These are phyloP conservation scores for Blastomyces emzantsi DNA, from an alignment of 2,329 filamentous ascomycete species.

Conservation along the genomic window DNA sequence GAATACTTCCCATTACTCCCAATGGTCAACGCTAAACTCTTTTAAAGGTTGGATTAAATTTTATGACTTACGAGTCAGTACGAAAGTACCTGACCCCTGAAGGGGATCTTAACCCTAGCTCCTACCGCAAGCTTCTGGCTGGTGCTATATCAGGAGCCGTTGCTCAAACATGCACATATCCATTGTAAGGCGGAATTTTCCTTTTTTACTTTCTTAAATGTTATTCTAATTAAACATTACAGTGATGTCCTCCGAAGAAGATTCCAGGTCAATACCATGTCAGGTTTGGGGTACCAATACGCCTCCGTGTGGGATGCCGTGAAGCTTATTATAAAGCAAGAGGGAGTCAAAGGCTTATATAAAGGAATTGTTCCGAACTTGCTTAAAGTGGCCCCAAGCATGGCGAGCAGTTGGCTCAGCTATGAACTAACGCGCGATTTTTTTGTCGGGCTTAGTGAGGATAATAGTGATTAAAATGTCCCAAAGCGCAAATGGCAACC, in stretches of 20 bases:
- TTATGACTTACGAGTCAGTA: slow-evolving; percentile 94
- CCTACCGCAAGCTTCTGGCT: slow-evolving; percentile 72
- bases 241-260: slow-evolving; percentile 86
- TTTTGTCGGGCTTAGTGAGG: slow-evolving; percentile 50
- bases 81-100: slow-evolving; percentile 77
- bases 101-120: slow-evolving; percentile 72
- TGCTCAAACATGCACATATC: slow-evolving; percentile 96
- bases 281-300: slow-evolving; percentile 94
- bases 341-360: slow-evolving; percentile 79
- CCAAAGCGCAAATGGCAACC: background rate
- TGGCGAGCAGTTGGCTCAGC: slow-evolving; percentile 97
- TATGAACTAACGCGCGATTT: slow-evolving; percentile 92
- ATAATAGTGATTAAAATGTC: background rate
- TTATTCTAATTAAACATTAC: slow-evolving; percentile 13
- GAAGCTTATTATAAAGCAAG: slow-evolving; percentile 67
- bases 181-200: slow-evolving; percentile 59
- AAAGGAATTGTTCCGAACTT: slow-evolving; percentile 95
- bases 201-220: slow-evolving; percentile 5
- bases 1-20: slow-evolving; percentile 1
- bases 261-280: slow-evolving; percentile 99
- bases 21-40: slow-evolving; percentile 18
- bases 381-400: slow-evolving; percentile 93
- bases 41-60: slow-evolving; percentile 78
- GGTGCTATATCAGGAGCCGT: slow-evolving; percentile 94
- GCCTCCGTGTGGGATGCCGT: slow-evolving; percentile 78